These are phyloP conservation scores for Trypanosoma conorhini DNA, from an alignment of 208 protist species.

Conservation along the genomic window DNA sequence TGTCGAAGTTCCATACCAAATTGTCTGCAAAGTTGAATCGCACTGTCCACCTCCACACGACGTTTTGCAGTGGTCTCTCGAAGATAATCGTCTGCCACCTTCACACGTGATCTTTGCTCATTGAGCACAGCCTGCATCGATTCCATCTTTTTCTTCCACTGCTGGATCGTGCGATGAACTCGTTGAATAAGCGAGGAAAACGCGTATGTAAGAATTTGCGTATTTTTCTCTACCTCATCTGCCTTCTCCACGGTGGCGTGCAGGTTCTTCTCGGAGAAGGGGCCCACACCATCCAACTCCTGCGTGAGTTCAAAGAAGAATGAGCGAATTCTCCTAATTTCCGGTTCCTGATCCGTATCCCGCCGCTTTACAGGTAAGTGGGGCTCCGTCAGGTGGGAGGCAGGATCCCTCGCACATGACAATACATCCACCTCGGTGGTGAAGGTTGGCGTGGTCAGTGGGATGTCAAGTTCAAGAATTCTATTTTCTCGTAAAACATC, in stretches of 20 bases:
- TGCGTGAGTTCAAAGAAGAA: conserved; percentile 8
- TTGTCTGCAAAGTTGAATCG: conserved; percentile 35
- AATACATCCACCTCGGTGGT: neutral
- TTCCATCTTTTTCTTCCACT: conserved; percentile 35
- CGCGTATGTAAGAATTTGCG: conserved; percentile 20
- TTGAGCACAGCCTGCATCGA: conserved; percentile 52
- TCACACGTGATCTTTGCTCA: conserved; percentile 49
- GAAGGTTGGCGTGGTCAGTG: conserved; percentile 5
- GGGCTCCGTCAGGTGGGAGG: neutral
- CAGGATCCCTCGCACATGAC: conserved; percentile 10
- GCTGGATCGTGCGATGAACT: conserved; percentile 31
- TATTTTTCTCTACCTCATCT: conserved; percentile 8
- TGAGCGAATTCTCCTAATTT: conserved; percentile 15
- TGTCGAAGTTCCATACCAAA: conserved; percentile 55
- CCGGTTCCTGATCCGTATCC: conserved; percentile 1
- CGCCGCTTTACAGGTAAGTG: neutral
- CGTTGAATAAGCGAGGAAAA: conserved; percentile 43
- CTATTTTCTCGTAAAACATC: conserved; percentile 25
- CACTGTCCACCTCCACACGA: conserved; percentile 34
- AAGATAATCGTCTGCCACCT: conserved; percentile 69
- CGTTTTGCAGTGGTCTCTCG: conserved; percentile 38
- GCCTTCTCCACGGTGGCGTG: neutral
- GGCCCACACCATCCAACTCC: neutral
- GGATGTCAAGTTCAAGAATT: conserved; percentile 35
- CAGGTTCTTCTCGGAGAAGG: neutral